Conservation (phyloP, 2,329 filamentous ascomycete species). For the Curvularia lunata region DNA sequence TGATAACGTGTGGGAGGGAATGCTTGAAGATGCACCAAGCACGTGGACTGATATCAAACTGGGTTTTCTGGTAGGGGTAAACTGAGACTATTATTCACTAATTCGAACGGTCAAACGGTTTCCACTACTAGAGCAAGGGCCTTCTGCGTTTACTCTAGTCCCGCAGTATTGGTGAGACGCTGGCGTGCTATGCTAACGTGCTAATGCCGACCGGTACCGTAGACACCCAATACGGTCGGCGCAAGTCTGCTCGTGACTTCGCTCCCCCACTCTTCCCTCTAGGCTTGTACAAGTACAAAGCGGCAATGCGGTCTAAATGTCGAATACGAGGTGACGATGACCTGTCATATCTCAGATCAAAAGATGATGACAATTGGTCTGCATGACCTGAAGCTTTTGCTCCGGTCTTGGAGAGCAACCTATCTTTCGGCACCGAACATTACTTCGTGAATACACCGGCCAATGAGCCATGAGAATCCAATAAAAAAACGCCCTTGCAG, state of each 20-base stretch:
- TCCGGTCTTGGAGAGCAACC: too few species aligned
- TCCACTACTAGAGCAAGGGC: background rate
- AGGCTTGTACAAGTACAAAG: background rate
- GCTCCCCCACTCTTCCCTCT: background rate
- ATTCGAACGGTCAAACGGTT: background rate
- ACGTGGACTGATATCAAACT: background rate
- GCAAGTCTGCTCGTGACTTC: background rate
- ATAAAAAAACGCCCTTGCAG: constrained; percentile 3
- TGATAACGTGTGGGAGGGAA: constrained; percentile 1
- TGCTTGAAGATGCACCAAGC: background rate
- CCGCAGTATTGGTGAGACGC: constrained; percentile 1
- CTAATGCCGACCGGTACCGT: background rate
- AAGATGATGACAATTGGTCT: background rate
- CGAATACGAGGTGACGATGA: background rate
- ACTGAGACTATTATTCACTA: background rate
- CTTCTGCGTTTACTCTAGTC: constrained; percentile 2
- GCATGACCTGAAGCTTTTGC: background rate
- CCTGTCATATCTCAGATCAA: background rate
- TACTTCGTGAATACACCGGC: background rate
- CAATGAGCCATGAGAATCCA: background rate
- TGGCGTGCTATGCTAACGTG: constrained; percentile 4
- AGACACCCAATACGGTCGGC: background rate
- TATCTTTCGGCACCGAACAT: background rate
- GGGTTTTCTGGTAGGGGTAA: background rate
- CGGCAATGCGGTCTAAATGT: background rate